Conservation (phyloP, 2,329 filamentous ascomycete species). For the Ramularia collo-cygni region DNA sequence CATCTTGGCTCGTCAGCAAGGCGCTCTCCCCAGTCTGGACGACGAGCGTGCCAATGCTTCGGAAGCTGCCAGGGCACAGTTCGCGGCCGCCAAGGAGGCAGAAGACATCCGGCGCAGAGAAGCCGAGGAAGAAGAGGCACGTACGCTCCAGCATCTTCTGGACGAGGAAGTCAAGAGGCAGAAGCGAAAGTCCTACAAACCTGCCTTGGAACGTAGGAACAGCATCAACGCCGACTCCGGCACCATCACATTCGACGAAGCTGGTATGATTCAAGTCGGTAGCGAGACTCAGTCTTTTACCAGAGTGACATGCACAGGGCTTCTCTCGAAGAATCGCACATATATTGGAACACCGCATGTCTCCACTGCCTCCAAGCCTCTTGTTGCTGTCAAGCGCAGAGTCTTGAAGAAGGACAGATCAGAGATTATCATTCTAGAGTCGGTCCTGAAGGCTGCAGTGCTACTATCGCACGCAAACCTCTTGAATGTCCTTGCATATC, state of each 20-base stretch:
- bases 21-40: constrained; percentile 75
- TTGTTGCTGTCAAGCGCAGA: constrained; percentile 25
- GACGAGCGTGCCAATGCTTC: constrained; percentile 83
- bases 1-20: constrained; percentile 66
- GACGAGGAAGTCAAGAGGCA: constrained; percentile 65
- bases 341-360: constrained; percentile 19
- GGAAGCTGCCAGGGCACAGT: constrained; percentile 55
- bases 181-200: constrained; percentile 48
- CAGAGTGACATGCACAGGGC: constrained; percentile 17
- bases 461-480: constrained; percentile 69
- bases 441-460: constrained; percentile 62
- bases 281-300: constrained; percentile 21
- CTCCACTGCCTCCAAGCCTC: constrained; percentile 5
- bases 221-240: constrained; percentile 2
- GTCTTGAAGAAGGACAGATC: constrained; percentile 18
- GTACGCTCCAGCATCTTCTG: constrained; percentile 62
- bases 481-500: constrained; percentile 67
- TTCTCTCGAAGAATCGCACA: constrained; percentile 11
- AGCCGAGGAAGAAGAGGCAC: constrained; percentile 53
- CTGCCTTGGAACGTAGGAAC: constrained; percentile 26
- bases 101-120: constrained; percentile 34
- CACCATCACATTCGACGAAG: constrained; percentile 25
- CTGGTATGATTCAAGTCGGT: constrained; percentile 16
- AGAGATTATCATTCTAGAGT: constrained; percentile 26
- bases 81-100: constrained; percentile 37